phyloP scores from a whole-genome alignment of 768 basidiomycete species.

The Tephrocybe sp. region DNA sequence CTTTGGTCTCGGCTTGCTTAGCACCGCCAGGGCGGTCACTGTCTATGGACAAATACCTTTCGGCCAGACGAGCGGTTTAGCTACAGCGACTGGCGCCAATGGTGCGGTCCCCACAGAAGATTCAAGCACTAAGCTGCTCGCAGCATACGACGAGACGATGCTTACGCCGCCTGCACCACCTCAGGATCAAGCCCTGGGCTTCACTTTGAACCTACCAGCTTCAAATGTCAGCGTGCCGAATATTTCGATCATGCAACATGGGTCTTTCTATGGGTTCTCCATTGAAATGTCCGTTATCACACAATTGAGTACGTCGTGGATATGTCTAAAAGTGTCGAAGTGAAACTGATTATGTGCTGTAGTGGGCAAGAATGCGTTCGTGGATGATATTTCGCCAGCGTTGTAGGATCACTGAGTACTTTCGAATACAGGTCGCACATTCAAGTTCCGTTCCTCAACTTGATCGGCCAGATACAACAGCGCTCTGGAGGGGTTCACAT shows the following conservation, averaged over 20 bases:
- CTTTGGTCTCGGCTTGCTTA: slow-evolving; percentile 10
- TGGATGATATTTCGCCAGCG: no score
- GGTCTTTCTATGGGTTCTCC: slow-evolving; percentile 69
- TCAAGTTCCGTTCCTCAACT: slow-evolving; percentile 60
- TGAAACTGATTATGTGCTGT: no score
- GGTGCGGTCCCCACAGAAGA: slow-evolving; percentile 27
- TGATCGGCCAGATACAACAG: slow-evolving; percentile 56
- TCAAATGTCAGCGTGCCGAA: slow-evolving; percentile 29
- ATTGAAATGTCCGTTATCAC: slow-evolving; percentile 71
- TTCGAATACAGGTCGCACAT: slow-evolving; percentile 37
- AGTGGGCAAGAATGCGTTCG: slow-evolving; percentile 54
- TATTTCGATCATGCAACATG: slow-evolving; percentile 37
- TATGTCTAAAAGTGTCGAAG: no score
- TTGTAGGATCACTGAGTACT: slow-evolving; percentile 16
- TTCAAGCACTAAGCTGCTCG: slow-evolving; percentile 32
- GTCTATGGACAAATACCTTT: slow-evolving; percentile 32
- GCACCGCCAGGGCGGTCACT: slow-evolving; percentile 22
- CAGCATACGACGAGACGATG: slow-evolving; percentile 49
- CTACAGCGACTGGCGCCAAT: slow-evolving; percentile 14
- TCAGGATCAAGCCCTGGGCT: slow-evolving; percentile 37
- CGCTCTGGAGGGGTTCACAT: slow-evolving; percentile 54
- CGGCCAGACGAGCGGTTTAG: slow-evolving; percentile 18
- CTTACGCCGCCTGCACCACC: slow-evolving; percentile 50
- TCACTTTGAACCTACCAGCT: slow-evolving; percentile 39
- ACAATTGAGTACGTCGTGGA: slow-evolving; percentile 61